These are phyloP conservation scores for Diaporthe sp. DNA, from an alignment of 2,329 filamentous ascomycete species.

Conservation along the genomic window DNA sequence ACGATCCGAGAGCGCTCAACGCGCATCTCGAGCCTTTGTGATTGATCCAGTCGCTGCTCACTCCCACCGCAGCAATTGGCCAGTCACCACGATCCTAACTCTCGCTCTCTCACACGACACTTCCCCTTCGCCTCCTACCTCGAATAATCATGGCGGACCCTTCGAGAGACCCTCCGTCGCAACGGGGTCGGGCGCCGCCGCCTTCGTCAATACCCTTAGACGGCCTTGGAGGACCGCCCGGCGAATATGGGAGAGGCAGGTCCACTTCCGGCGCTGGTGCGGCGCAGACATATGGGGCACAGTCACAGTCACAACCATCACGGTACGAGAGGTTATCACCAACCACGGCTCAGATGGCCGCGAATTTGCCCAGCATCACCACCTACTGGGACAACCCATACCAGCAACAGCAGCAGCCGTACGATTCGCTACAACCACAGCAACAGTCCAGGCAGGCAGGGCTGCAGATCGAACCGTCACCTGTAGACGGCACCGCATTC, in stretches of 20 bases:
- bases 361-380: slow-evolving; percentile 58
- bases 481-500: slow-evolving; percentile 65
- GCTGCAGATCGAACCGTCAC: slow-evolving; percentile 58
- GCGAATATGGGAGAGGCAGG: slow-evolving; percentile 24
- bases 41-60: slow-evolving; percentile 18
- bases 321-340: slow-evolving; percentile 41
- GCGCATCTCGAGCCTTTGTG: slow-evolving; percentile 29
- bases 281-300: slow-evolving; percentile 13
- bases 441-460: slow-evolving; percentile 38
- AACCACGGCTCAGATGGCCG: slow-evolving; percentile 47
- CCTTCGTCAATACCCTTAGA: slow-evolving; percentile 30
- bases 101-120: background rate
- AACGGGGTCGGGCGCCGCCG: slow-evolving; percentile 29
- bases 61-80: slow-evolving; percentile 21
- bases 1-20: slow-evolving; percentile 34
- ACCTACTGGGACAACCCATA: slow-evolving; percentile 65
- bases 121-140: slow-evolving; percentile 1
- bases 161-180: slow-evolving; percentile 28
- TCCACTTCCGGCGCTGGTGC: slow-evolving; percentile 18
- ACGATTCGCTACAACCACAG: background rate
- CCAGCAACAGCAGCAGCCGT: slow-evolving; percentile 46
- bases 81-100: background rate
- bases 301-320: slow-evolving; percentile 27
- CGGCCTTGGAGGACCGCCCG: slow-evolving; percentile 39
- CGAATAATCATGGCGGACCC: slow-evolving; percentile 36